Percentiles rank a stretch among this genome's conserved stretches.
phyloP scores from a whole-genome alignment of 192 early-diverging fungal species.

The Gaertneriomyces semiglobifer region DNA sequence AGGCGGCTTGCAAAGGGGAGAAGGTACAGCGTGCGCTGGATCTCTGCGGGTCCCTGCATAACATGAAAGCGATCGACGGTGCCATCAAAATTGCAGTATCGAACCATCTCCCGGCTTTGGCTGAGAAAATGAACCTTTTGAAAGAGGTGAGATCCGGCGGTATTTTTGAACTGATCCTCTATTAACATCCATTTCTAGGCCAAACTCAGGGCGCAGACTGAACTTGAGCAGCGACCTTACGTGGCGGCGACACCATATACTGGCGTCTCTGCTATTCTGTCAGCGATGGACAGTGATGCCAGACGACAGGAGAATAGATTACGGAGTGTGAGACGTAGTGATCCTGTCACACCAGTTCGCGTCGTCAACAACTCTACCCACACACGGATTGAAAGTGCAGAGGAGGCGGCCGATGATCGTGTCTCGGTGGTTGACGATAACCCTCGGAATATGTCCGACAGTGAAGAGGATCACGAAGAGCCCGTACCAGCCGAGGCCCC shows the following conservation, averaged over 20 bases:
- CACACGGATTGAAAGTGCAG: no score
- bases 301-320: neutral
- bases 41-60: slow-evolving; percentile 60
- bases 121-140: slow-evolving; percentile 70
- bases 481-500: no score
- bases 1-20: slow-evolving; percentile 72
- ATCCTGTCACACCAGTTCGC: no score
- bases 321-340: no score
- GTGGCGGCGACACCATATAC: neutral
- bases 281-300: neutral
- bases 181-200: neutral
- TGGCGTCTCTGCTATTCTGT: slow-evolving; percentile 2
- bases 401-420: no score
- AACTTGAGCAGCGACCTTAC: neutral
- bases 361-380: no score
- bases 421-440: no score
- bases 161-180: neutral
- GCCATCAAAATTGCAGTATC: slow-evolving; percentile 80
- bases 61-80: slow-evolving; percentile 68
- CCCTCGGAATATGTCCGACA: neutral
- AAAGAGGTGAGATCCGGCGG: slow-evolving; percentile 37
- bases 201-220: neutral
- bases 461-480: neutral
- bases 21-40: slow-evolving; percentile 77
- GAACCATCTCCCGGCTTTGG: slow-evolving; percentile 62